Base-by-base conservation (phyloP, 1,139 yeast genomes). In the Kodamaea sp. region DNA sequence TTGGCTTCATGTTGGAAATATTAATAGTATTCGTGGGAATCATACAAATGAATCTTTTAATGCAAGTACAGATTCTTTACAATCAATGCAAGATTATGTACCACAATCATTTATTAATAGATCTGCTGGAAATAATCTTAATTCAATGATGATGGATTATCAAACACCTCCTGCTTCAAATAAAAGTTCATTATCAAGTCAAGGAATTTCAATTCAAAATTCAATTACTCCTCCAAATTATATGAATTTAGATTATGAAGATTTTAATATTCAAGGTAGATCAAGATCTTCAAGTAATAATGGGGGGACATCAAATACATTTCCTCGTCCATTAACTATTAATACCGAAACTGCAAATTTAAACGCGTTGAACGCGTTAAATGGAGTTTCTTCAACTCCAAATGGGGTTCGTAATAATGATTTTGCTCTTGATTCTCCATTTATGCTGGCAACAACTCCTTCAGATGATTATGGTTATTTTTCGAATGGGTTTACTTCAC, bases 1-100 rank as follows among this genome's bases (percentile, higher is more conserved):
- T 45, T 71, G 76, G 77, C 58, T 71, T 34, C 76, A 71, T 52
- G 73, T 71, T 31, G 76, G 76, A 2, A 71, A 70, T 46, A 58
- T 71, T 42, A 62, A 56, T 46, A 65, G 58, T 35, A 60, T 67
- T 22, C 61, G 70, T 42, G 40, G 38, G 4, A 41, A 39, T 30
- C 31, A 42, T 36, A 47, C 57, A 32, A 53, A 58, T 7, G 60
- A 53, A 23, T 52, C 55, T 27, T 36, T 47, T 24, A 63, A 63
- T 44, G 58, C 52, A 9, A 66, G 73, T 41, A 62, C 75, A 0
- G 77, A 70, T 43, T 67, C 73, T 3, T 62, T 70, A 44, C 74
- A 67, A 46, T 67, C 72, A 37, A 63, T 69, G 60, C 73, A 65
- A 48, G 75, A 70, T 50, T 69, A 53, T 45, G 75, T 70, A 1